Conservation (phyloP, 306 rosid genomes). For the Hippophae gyantsensis region DNA sequence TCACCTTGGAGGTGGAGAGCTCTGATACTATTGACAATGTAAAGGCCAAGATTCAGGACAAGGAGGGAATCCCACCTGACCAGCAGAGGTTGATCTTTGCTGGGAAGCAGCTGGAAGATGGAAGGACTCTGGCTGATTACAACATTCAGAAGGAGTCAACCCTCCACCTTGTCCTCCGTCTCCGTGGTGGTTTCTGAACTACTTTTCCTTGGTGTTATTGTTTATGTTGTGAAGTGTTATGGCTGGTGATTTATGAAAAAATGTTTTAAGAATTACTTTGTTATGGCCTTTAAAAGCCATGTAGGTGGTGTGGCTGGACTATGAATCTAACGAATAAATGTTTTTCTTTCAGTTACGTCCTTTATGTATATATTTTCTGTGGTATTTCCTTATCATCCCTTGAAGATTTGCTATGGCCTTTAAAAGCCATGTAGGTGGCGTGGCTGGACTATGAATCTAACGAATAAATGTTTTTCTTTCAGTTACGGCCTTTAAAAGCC, state of each 20-base stretch:
- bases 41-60: slow-evolving; percentile 52
- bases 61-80: slow-evolving; percentile 60
- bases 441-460: no score
- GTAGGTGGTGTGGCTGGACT: no score
- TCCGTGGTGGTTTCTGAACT: slow-evolving; percentile 37
- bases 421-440: no score
- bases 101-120: slow-evolving; percentile 55
- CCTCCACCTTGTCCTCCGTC: slow-evolving; percentile 59
- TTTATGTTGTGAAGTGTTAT: background rate
- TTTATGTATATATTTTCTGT: no score
- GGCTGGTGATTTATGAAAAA: background rate
- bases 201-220: background rate
- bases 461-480: no score
- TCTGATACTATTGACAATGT: slow-evolving; percentile 59
- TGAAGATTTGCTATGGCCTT: no score
- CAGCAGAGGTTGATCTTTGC: slow-evolving; percentile 67
- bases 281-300: no score
- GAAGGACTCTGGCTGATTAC: slow-evolving; percentile 52
- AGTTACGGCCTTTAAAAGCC: no score
- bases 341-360: no score
- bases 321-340: no score
- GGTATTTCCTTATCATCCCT: no score
- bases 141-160: slow-evolving; percentile 66
- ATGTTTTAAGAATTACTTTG: no score
- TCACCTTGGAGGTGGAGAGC: slow-evolving; percentile 61